Percentiles rank a stretch among this genome's conserved stretches.
phyloP scores from a whole-genome alignment of 1,284 basidiomycete genomes.

The Ceratobasidium sp. region DNA sequence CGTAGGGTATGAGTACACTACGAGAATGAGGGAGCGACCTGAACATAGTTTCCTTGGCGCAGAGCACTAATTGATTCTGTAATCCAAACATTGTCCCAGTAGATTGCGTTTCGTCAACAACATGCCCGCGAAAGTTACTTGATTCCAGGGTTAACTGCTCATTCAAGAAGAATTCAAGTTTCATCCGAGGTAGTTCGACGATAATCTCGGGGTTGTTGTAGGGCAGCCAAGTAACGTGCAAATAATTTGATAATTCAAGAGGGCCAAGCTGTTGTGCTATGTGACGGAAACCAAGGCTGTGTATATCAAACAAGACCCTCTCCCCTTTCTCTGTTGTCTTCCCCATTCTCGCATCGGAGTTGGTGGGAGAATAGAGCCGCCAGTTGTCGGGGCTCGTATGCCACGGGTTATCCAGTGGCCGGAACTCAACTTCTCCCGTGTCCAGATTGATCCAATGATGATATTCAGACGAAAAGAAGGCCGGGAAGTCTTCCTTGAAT shows the following conservation, averaged over 20 bases:
- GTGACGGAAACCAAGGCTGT: neutral
- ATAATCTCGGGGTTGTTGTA: neutral
- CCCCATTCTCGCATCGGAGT: neutral
- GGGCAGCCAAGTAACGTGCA: neutral
- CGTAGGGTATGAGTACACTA: constrained; percentile 52
- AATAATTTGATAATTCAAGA: neutral
- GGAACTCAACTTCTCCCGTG: neutral
- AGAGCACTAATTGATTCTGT: constrained; percentile 42
- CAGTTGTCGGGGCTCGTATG: neutral
- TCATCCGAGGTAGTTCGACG: constrained; percentile 39
- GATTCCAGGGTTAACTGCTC: constrained; percentile 33
- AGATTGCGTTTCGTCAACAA: constrained; percentile 47
- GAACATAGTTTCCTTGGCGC: neutral
- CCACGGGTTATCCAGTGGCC: constrained; percentile 12
- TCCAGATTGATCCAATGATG: constrained; percentile 18
- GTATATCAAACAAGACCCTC: neutral
- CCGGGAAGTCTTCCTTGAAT: neutral
- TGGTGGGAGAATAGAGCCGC: neutral
- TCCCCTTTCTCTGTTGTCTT: neutral
- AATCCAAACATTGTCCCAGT: constrained; percentile 47
- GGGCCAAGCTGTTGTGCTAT: neutral
- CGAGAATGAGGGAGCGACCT: constrained; percentile 43
- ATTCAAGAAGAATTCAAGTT: constrained; percentile 42
- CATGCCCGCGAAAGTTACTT: constrained; percentile 43
- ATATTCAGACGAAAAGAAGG: constrained; percentile 8